Percentiles rank a stretch among this genome's conserved stretches.
Evolutionary conservation across 2,329 filamentous ascomycete species (phyloP).

Genomic region (Graphilbum sp.): DNA sequence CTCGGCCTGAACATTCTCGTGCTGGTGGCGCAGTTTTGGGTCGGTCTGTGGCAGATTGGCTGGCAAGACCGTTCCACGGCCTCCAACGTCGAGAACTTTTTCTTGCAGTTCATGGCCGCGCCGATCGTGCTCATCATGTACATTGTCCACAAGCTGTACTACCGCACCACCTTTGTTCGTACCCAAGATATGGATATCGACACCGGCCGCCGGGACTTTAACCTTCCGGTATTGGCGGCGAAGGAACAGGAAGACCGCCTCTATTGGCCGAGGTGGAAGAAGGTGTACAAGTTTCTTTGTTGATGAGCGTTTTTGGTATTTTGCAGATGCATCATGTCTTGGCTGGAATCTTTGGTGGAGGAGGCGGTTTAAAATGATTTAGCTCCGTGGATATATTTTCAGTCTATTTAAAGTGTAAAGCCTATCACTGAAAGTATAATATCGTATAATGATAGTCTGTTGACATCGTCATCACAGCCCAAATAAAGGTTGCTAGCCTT

Average conservation of each 20-base stretch:
- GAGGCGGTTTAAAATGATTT: no score
- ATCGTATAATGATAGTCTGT: no score
- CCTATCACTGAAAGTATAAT: no score
- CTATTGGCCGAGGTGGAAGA: slow-evolving; percentile 63
- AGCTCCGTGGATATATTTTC: no score
- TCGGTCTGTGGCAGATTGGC: slow-evolving; percentile 59
- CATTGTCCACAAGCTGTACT: slow-evolving; percentile 59
- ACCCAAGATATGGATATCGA: slow-evolving; percentile 68
- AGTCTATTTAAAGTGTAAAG: no score
- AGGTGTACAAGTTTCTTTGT: slow-evolving; percentile 56
- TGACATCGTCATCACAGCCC: no score
- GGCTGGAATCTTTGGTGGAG: no score
- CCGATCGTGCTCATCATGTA: slow-evolving; percentile 56
- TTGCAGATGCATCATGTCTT: no score
- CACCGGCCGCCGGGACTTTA: slow-evolving; percentile 73
- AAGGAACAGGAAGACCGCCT: slow-evolving; percentile 64
- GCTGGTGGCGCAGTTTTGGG: slow-evolving; percentile 76
- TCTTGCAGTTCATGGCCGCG: slow-evolving; percentile 53
- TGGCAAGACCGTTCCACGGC: slow-evolving; percentile 26
- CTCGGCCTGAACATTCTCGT: slow-evolving; percentile 60
- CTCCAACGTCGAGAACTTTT: slow-evolving; percentile 48
- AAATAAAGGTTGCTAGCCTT: no score
- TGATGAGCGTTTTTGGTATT: no score
- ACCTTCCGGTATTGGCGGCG: slow-evolving; percentile 59
- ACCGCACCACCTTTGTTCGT: slow-evolving; percentile 49